A percentile compares a stretch with the other conserved stretches of the same genome.
Evolutionary conservation across 1,139 yeast species (phyloP).

Genomic region (Taiozyma sp.): DNA sequence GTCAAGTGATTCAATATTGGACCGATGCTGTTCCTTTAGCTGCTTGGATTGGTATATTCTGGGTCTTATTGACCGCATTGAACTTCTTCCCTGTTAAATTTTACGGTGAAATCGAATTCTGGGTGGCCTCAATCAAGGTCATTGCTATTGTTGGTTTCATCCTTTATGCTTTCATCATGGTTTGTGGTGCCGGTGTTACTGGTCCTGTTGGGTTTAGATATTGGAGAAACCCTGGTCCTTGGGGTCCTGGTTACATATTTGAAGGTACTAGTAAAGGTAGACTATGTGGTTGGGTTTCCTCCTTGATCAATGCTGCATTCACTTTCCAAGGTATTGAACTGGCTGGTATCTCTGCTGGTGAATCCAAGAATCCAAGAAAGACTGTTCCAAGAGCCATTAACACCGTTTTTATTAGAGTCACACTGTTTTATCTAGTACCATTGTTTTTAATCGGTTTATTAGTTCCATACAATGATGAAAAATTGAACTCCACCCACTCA

Average conservation of each 20-base stretch:
- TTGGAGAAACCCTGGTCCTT: slow-evolving; percentile 62
- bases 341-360: slow-evolving; percentile 72
- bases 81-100: slow-evolving; percentile 58
- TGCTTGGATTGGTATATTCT: slow-evolving; percentile 58
- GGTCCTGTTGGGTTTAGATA: slow-evolving; percentile 75
- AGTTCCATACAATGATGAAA: slow-evolving; percentile 62
- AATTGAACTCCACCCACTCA: slow-evolving; percentile 35
- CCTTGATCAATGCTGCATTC: slow-evolving; percentile 67
- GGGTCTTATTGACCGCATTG: slow-evolving; percentile 35
- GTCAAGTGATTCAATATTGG: slow-evolving; percentile 74
- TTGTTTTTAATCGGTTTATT: slow-evolving; percentile 68
- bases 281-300: slow-evolving; percentile 55
- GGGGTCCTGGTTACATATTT: slow-evolving; percentile 46
- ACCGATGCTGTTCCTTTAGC: slow-evolving; percentile 65
- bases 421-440: slow-evolving; percentile 63
- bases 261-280: slow-evolving; percentile 40
- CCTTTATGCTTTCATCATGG: slow-evolving; percentile 60
- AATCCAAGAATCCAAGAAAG: slow-evolving; percentile 70
- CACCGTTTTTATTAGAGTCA: slow-evolving; percentile 72
- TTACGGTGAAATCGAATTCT: slow-evolving; percentile 66
- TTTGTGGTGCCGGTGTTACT: slow-evolving; percentile 63
- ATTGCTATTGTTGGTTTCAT: slow-evolving; percentile 69
- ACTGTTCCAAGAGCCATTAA: slow-evolving; percentile 75
- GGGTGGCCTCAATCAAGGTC: slow-evolving; percentile 64
- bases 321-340: slow-evolving; percentile 78